Base-by-base conservation (phyloP, 2,329 filamentous ascomycete species). In the Sclerotinia glacialis region DNA sequence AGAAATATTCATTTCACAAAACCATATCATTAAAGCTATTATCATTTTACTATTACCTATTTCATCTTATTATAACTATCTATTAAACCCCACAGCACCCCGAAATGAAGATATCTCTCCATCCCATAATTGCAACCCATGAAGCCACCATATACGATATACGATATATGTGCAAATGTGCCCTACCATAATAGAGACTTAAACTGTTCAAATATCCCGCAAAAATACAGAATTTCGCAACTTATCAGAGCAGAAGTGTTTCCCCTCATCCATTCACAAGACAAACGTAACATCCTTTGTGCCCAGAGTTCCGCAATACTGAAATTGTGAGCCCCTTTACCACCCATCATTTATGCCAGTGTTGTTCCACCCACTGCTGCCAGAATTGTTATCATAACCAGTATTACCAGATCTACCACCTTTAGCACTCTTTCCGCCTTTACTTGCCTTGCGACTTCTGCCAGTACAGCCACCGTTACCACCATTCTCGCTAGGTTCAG, bases 361-460 rank as follows among this genome's bases (percentile, higher is more conserved):
- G 14, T 37, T 47, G 37, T 49, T 60, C 58, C 58, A 60, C 49
- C 44, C 58, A 49, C 42, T 34, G 16, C 56, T 42, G 1, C 58
- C n/a, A 11, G 44, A 21, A 37, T 37, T 49, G 0, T 60, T 60
- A 26, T 49, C 44, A 60, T 26, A 37, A 14, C 58, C 58, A 9
- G 28, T 49, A 49, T 34, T 37, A 9, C 21, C 44, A n/a, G 44
- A 49, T 37, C 49, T 60, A 5, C 12, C 31, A 5, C 26, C 31
- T 31, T 60, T 60, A 21, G 3, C 50, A n/a, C 8, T 21, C 28
- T 59, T 58, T 16, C 52, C 62, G 16, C n/a, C 52, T 28, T 47
- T 46, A 37, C 42, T 49, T 11, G 14, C 62, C 18, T 60, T 60
- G 21, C 44, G 44, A 47, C 31, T 23, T 49, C 44, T 37, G 8